A percentile compares a stretch with the other conserved stretches of the same genome.
Evolutionary conservation across 305 asterid species (phyloP).

Genomic region (Striga hermonthica): DNA sequence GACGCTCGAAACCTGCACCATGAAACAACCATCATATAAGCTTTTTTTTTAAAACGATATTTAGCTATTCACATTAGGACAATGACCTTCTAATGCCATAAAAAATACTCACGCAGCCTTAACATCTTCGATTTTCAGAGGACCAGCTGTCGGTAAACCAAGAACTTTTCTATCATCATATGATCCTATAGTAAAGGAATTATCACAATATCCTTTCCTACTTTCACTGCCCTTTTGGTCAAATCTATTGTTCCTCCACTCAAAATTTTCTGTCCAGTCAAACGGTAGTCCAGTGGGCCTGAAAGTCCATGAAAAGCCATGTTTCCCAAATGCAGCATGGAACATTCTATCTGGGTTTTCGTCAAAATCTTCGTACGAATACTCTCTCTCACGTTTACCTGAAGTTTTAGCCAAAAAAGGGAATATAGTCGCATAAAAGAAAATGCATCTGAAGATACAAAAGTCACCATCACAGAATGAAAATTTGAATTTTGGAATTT

Average conservation of each 20-base stretch:
- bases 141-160: slow-evolving; percentile 60
- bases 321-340: slow-evolving; percentile 8
- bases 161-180: slow-evolving; percentile 57
- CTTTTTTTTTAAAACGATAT: neutral
- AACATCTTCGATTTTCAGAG: slow-evolving; percentile 63
- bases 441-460: no score
- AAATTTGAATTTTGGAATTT: no score
- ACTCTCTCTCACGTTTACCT: slow-evolving; percentile 46
- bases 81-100: no score
- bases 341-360: slow-evolving; percentile 43
- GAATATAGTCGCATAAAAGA: no score
- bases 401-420: slow-evolving; percentile 24
- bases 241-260: slow-evolving; percentile 39
- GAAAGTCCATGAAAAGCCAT: slow-evolving; percentile 44
- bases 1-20: slow-evolving; percentile 62
- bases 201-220: slow-evolving; percentile 33
- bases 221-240: slow-evolving; percentile 38
- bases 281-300: slow-evolving; percentile 41
- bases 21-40: slow-evolving; percentile 14
- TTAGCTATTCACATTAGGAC: neutral
- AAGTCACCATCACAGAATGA: no score
- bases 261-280: slow-evolving; percentile 42
- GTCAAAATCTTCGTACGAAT: slow-evolving; percentile 39
- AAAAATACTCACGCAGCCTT: slow-evolving; percentile 68
- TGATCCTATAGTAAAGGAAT: slow-evolving; percentile 35